These are phyloP conservation scores for Botrytis deweyae DNA, from an alignment of 2,329 filamentous ascomycete genomes.

Conservation along the genomic window DNA sequence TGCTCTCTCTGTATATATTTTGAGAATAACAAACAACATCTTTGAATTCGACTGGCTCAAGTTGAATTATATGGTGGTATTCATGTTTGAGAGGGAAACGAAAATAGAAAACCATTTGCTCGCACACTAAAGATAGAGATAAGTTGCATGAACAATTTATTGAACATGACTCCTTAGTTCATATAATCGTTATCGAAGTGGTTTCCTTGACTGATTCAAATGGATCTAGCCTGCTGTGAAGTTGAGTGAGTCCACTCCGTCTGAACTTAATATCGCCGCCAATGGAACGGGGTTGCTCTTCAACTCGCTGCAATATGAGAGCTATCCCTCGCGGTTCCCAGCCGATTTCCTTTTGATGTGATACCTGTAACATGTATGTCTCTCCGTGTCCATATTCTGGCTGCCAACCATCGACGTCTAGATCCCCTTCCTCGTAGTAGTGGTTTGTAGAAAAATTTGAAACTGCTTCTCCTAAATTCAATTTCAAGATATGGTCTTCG, in stretches of 20 bases:
- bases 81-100: neutral
- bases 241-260: neutral
- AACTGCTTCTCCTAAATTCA: neutral
- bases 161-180: neutral
- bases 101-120: neutral
- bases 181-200: neutral
- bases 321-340: neutral
- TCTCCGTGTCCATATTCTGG: neutral
- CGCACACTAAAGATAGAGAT: neutral
- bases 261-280: neutral
- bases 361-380: neutral
- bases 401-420: neutral
- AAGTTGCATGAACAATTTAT: neutral
- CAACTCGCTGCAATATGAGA: neutral
- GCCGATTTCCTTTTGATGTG: neutral
- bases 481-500: neutral
- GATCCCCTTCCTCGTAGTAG: neutral
- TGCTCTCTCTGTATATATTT: neutral
- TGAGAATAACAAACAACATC: neutral
- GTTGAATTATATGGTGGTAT: neutral
- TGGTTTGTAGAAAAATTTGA: neutral
- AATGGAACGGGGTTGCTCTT: neutral
- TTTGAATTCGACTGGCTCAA: neutral
- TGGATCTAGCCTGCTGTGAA: neutral
- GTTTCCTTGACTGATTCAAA: neutral